phyloP scores from a whole-genome alignment of 805 yeast species.

The Peterozyma toletana region DNA sequence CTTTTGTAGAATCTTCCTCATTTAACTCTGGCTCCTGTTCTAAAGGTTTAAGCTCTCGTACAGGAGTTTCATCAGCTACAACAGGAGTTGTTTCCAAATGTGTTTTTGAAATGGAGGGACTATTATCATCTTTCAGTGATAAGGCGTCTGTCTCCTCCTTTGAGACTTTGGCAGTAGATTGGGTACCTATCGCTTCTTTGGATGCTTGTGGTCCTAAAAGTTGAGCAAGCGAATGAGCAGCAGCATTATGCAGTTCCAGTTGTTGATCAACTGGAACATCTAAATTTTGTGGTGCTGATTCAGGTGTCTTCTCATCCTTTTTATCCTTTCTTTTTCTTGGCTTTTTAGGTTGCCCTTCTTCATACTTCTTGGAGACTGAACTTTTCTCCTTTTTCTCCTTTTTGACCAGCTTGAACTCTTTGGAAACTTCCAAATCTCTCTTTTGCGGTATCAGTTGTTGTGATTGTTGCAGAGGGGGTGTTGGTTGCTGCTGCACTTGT shows the following conservation, averaged over 20 bases:
- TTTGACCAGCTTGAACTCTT: constrained; percentile 4
- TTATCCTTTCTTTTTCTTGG: constrained; percentile 3
- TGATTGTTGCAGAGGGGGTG: constrained; percentile 2
- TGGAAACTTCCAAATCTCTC: constrained; percentile 7
- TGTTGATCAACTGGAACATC: constrained; percentile 1
- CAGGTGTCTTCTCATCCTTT: constrained; percentile 1
- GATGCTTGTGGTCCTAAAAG: not conserved
- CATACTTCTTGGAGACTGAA: not conserved
- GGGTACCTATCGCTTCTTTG: not conserved
- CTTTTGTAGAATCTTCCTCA: constrained; percentile 4
- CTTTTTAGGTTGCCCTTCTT: constrained; percentile 6
- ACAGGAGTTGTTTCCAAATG: no score
- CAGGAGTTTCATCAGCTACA: no score
- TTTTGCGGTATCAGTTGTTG: not conserved
- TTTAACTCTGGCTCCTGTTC: constrained; percentile 16
- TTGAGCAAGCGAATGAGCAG: not conserved
- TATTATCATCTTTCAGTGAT: not conserved
- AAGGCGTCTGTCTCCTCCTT: not conserved
- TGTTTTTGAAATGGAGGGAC: no score
- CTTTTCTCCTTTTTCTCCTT: constrained; percentile 7
- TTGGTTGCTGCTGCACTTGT: constrained; percentile 2
- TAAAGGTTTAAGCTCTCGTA: constrained; percentile 1
- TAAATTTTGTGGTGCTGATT: no score
- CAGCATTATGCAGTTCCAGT: not conserved
- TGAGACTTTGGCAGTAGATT: not conserved